A percentile compares a stretch with the other conserved stretches of the same genome.
These are phyloP conservation scores for Sphenostylis stenocarpa DNA, from an alignment of 306 rosid genomes.

Conservation along the genomic window DNA sequence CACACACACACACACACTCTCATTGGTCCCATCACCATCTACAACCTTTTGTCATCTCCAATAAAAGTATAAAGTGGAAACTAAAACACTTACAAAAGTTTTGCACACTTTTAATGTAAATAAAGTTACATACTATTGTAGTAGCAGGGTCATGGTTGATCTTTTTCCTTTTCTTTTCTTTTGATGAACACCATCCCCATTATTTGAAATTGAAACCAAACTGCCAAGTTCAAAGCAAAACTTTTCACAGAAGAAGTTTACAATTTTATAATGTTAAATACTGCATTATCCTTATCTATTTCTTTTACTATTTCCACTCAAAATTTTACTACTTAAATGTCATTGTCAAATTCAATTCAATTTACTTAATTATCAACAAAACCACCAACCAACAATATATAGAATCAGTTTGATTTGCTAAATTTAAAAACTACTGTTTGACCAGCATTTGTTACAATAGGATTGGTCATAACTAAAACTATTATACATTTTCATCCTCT, in stretches of 20 bases:
- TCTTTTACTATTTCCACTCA: background rate
- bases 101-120: constrained; percentile 46
- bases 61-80: constrained; percentile 44
- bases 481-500: too few species aligned
- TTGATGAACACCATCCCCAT: constrained; percentile 9
- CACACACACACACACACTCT: background rate
- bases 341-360: background rate
- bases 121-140: constrained; percentile 31
- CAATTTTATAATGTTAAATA: background rate
- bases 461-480: too few species aligned
- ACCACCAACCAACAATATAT: background rate
- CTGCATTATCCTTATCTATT: background rate
- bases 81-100: constrained; percentile 33
- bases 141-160: background rate
- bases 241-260: background rate
- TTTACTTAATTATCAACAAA: background rate
- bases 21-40: constrained; percentile 49
- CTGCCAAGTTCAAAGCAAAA: background rate
- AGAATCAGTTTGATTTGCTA: too few species aligned
- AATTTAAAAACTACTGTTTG: too few species aligned
- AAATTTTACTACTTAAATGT: background rate
- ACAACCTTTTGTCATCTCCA: constrained; percentile 56
- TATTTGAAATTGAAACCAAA: constrained; percentile 10
- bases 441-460: too few species aligned
- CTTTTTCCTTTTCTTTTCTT: background rate